phyloP scores from a whole-genome alignment of 257 asterid genomes.

The Ocimum tenuiflorum region DNA sequence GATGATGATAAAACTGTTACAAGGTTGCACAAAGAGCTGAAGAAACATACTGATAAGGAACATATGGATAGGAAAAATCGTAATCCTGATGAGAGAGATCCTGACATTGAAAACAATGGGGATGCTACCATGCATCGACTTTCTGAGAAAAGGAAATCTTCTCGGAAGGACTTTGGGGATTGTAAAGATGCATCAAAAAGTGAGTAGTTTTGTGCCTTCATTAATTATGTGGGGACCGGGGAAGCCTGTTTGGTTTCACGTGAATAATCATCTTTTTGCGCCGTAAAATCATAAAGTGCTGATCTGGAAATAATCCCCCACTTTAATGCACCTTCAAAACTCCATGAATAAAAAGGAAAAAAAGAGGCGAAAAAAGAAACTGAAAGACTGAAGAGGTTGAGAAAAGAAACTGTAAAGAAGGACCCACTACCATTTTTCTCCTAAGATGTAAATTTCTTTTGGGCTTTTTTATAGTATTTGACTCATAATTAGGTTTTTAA shows the following conservation, averaged over 20 bases:
- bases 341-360: background rate
- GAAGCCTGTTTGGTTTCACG: constrained; percentile 14
- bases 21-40: constrained; percentile 71
- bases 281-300: background rate
- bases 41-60: constrained; percentile 67
- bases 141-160: constrained; percentile 63
- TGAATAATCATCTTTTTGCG: constrained; percentile 9
- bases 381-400: background rate
- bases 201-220: constrained; percentile 32
- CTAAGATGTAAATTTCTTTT: background rate
- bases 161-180: constrained; percentile 52
- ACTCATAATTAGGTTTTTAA: constrained; percentile 10
- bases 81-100: constrained; percentile 68
- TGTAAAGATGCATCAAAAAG: constrained; percentile 75
- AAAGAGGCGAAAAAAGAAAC: background rate
- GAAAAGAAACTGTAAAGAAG: background rate
- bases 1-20: constrained; percentile 66
- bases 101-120: constrained; percentile 56
- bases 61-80: constrained; percentile 57
- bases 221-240: constrained; percentile 11
- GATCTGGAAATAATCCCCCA: background rate
- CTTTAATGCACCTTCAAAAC: background rate
- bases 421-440: background rate
- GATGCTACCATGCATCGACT: constrained; percentile 51
- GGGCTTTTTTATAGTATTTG: background rate